Conservation (phyloP, 257 asterid species). For the Thymus quinquecostatus region DNA sequence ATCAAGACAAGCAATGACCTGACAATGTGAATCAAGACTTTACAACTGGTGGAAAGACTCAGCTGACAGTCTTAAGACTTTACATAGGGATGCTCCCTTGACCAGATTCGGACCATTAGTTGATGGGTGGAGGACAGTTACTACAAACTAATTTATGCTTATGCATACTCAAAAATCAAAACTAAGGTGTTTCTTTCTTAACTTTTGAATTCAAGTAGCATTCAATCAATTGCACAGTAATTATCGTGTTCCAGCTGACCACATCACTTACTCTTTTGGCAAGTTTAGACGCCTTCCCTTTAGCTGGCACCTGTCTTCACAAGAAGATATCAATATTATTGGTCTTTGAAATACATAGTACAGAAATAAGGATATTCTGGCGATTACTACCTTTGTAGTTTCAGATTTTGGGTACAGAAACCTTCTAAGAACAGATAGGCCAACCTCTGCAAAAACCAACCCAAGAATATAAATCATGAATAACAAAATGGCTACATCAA, state of each 20-base stretch:
- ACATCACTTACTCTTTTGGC: slow-evolving; percentile 84
- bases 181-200: background rate
- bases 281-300: slow-evolving; percentile 80
- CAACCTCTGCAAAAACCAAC: slow-evolving; percentile 66
- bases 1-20: slow-evolving; percentile 99
- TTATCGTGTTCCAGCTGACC: background rate
- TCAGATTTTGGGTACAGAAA: slow-evolving; percentile 67
- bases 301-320: slow-evolving; percentile 79
- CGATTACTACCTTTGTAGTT: slow-evolving; percentile 57
- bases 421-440: slow-evolving; percentile 85
- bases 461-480: slow-evolving; percentile 20
- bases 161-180: slow-evolving; percentile 19
- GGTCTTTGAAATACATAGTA: slow-evolving; percentile 20
- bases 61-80: slow-evolving; percentile 4
- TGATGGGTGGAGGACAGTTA: background rate
- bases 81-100: background rate
- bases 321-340: slow-evolving; percentile 50
- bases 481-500: slow-evolving; percentile 3
- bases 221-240: slow-evolving; percentile 5
- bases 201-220: slow-evolving; percentile 12
- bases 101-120: too few species aligned
- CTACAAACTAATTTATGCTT: background rate
- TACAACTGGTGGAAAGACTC: background rate
- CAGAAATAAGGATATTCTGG: slow-evolving; percentile 9
- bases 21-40: slow-evolving; percentile 34